These are phyloP conservation scores for Pistacia atlantica DNA, from an alignment of 345 rosid species.

Conservation along the genomic window DNA sequence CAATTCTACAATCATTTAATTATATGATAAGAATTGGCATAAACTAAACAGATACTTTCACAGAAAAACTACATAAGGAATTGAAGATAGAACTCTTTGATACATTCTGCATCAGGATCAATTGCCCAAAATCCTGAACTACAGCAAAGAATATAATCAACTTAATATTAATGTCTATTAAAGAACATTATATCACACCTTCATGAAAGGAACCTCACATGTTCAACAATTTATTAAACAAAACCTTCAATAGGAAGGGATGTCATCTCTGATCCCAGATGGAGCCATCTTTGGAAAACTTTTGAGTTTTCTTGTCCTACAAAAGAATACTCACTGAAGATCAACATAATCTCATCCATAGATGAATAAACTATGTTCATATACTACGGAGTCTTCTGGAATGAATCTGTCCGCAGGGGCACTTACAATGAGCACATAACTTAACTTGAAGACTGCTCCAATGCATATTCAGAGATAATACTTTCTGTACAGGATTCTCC, in stretches of 20 bases:
- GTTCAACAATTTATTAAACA: not conserved
- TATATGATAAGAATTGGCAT: not conserved
- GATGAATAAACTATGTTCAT: constrained; percentile 8
- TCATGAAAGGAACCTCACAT: not conserved
- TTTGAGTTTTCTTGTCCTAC: not conserved
- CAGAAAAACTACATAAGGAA: not conserved
- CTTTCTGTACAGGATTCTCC: constrained; percentile 9
- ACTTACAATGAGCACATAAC: constrained; percentile 4
- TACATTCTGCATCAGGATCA: not conserved
- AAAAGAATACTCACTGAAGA: not conserved
- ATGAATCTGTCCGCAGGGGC: constrained; percentile 3
- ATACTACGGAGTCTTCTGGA: not conserved
- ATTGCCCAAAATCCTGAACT: not conserved
- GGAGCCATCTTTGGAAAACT: not conserved
- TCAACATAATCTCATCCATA: not conserved
- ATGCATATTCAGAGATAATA: not conserved
- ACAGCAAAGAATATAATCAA: too few relatives aligned
- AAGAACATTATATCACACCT: not conserved
- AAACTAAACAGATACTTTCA: not conserved
- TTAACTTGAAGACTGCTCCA: constrained; percentile 17
- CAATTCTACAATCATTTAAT: not conserved
- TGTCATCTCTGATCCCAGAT: not conserved
- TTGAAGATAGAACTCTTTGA: not conserved
- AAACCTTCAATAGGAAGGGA: constrained; percentile 9
- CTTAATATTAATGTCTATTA: not conserved